Evolutionary conservation across 176 grass and related monocot genomes (phyloP), one percentile per base, ranked within the genome.

Genomic region (Oryza glaberrima): DNA sequence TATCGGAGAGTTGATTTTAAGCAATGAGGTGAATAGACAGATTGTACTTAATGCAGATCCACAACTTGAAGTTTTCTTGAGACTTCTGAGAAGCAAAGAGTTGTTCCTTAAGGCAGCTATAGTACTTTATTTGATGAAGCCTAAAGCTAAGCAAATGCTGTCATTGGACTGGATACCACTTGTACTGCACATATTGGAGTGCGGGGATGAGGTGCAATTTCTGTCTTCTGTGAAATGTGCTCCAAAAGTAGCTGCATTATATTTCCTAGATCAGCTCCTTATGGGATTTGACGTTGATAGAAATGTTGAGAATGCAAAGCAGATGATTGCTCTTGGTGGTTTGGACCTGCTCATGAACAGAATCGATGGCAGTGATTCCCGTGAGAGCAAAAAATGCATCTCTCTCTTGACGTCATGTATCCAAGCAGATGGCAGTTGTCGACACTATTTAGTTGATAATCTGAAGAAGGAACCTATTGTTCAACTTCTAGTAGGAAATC

Each of bases 111-210:
- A 99, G 65, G 82, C 91, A 83, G 88, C 96, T n/a, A 69, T 90
- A 60, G 83, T 89, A 32, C 91, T 99, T 67, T 94, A 94, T 80
- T 75, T 96, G 77, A 87, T 99, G 84, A 94, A 89, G 80, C 96
- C 96, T 68, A 99, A 90, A 83, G 96, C 96, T 36, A 99, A 99
- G 80, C 96, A 99, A 71, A 99, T 99, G 96, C 73, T 99, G 67
- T 96, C 93, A 11, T 73, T 92, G 79, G 96, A 99, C 78, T 99
- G 96, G 96, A 86, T 99, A 72, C 88, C 94, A 23, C 75, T 96
- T 79, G 94, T 94, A 48, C 65, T 99, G 68, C 84, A 74, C 69
- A 82, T 99, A 86, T 77, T 99, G 86, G 93, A 99, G 65, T 89
- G 82, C 40, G 96, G 91, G 15, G 88, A 96, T 67, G 85, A 94